Evolutionary conservation across 176 grass and related monocot species (phyloP).

Genomic region (Lolium perenne): DNA sequence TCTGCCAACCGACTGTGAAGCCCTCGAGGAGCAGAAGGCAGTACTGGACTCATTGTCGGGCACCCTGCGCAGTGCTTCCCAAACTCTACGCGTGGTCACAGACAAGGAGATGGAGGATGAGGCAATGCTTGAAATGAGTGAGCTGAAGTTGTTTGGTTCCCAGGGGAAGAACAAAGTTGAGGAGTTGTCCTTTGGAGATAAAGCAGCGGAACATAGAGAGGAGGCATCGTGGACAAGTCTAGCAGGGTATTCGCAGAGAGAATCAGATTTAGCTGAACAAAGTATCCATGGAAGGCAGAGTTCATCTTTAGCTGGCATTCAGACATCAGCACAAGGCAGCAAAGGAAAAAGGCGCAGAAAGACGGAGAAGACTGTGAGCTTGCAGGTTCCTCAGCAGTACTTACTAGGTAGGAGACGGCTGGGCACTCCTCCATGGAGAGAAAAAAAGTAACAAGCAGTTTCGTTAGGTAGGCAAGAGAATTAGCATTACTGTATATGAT

Average conservation of each 20-base stretch:
- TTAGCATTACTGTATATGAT: too few relatives aligned
- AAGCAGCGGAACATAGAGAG: constrained; percentile 40
- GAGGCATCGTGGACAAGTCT: constrained; percentile 47
- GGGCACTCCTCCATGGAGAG: too few relatives aligned
- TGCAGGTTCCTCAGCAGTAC: constrained; percentile 79
- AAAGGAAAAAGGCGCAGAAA: constrained; percentile 77
- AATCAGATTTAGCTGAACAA: constrained; percentile 49
- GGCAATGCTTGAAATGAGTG: constrained; percentile 50
- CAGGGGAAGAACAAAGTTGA: constrained; percentile 56
- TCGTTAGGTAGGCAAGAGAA: too few relatives aligned
- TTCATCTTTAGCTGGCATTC: constrained; percentile 41
- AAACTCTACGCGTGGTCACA: constrained; percentile 73
- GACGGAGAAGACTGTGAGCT: constrained; percentile 82
- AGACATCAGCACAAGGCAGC: constrained; percentile 43
- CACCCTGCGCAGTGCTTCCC: constrained; percentile 72
- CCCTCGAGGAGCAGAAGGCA: constrained; percentile 72
- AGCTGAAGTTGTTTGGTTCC: constrained; percentile 55
- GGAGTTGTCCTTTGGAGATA: constrained; percentile 48
- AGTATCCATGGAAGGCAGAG: constrained; percentile 36
- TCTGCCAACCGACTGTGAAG: constrained; percentile 64
- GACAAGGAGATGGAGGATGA: constrained; percentile 80
- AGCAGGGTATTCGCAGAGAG: too few relatives aligned
- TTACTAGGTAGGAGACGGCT: too few relatives aligned
- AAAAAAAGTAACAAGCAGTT: too few relatives aligned
- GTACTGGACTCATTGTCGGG: constrained; percentile 84